Base-by-base conservation (phyloP, 2,329 filamentous ascomycete genomes). In the Eurotiales sp. region DNA sequence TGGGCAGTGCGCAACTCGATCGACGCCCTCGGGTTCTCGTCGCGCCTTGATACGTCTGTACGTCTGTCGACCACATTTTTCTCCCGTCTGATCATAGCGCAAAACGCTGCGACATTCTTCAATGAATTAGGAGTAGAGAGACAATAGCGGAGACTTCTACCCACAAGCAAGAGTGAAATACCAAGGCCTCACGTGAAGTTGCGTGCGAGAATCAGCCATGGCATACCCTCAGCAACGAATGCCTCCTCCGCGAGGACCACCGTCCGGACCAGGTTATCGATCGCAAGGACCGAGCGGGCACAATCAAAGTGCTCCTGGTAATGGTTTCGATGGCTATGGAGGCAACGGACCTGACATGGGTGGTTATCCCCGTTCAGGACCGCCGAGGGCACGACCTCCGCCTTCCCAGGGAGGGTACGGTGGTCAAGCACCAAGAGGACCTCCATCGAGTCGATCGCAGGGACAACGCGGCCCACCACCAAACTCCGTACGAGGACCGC, bases 201-300 rank as follows among this genome's bases (percentile, higher is more conserved):
- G n/a, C n/a, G n/a, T n/a, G n/a, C n/a, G n/a, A n/a, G 11, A 25
- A 19, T 19, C 12, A 25, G 17, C 3, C 49, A 72, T 72, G 69
- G 69, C 68, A 50, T 72, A 71, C 45, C 63, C 65, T 37, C 65
- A 65, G 43, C 63, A 60, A 27, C 63, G 66, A 50, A 58, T 64
- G 22, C 63, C 65, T 56, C 66, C 63, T 21, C 65, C 25, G 5
- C 39, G 52, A 47, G 52, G 47, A 25, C 48, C 52, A n/a, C 52
- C 52, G 12, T 22, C 46, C 27, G 47, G 40, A 34, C 55, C 56
- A 46, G 58, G 62, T 10, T 58, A 64, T 46, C 60, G 58, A 47
- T 57, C 59, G 47, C 52, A 56, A 40, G 62, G 61, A 52, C 63
- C 61, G 44, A 62, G 39, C 25, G 27, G 43, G 61, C 39, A n/a